These are phyloP conservation scores for Litchi chinensis DNA, from an alignment of 345 rosid genomes.

Conservation along the genomic window DNA sequence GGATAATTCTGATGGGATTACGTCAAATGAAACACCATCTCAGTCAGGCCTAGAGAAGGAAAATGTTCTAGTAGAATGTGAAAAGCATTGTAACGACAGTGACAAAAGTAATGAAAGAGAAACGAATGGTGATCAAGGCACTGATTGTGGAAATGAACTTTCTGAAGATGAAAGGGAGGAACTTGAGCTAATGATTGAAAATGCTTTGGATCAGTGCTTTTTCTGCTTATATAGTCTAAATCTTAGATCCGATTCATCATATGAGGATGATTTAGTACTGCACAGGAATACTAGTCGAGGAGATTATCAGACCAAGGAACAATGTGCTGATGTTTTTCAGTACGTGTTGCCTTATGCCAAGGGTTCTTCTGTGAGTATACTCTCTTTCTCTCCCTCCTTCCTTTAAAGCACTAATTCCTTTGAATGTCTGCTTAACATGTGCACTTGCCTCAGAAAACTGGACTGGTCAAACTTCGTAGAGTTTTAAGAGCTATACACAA, in stretches of 20 bases:
- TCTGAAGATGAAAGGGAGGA: constrained; percentile 84
- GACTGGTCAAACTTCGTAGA: constrained; percentile 91
- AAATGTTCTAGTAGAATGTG: constrained; percentile 25
- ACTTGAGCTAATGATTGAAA: constrained; percentile 79
- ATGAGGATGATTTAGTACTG: constrained; percentile 83
- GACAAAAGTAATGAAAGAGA: constrained; percentile 37
- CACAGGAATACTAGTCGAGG: constrained; percentile 93
- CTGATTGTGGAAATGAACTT: constrained; percentile 48
- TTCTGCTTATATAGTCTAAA: constrained; percentile 97
- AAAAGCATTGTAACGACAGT: constrained; percentile 32
- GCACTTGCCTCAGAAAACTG: constrained; percentile 69
- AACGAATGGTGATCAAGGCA: constrained; percentile 32
- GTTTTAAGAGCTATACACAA: constrained; percentile 93
- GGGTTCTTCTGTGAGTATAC: constrained; percentile 82
- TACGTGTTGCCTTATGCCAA: constrained; percentile 88
- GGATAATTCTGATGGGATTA: constrained; percentile 42
- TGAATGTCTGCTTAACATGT: constrained; percentile 14
- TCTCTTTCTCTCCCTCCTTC: constrained; percentile 24
- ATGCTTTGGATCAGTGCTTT: constrained; percentile 93
- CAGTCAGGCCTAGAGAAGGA: constrained; percentile 29
- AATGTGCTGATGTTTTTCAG: constrained; percentile 96
- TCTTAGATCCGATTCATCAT: constrained; percentile 85
- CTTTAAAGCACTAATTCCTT: constrained; percentile 11
- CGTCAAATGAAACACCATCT: constrained; percentile 26
- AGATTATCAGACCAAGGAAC: constrained; percentile 97